Evolutionary conservation across 2,329 filamentous ascomycete species (phyloP).

Genomic region (Fusarium sp.): DNA sequence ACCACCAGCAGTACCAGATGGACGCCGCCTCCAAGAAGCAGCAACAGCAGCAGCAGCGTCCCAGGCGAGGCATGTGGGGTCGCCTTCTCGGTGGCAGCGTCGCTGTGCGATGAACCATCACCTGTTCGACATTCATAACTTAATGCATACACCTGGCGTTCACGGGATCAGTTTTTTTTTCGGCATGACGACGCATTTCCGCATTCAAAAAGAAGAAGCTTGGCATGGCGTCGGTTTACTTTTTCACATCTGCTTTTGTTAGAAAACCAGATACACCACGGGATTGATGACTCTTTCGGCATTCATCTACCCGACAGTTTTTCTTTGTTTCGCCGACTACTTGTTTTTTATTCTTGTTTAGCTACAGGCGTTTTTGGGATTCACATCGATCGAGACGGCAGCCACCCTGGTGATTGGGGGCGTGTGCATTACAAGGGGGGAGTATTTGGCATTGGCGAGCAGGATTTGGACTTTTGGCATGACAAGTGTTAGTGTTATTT

Average conservation of each 20-base stretch:
- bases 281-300: constrained; percentile 5
- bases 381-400: constrained; percentile 25
- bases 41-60: constrained; percentile 62
- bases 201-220: constrained; percentile 34
- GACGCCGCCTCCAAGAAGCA: constrained; percentile 62
- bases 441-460: constrained; percentile 5
- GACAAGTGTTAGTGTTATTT: constrained; percentile 26
- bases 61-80: constrained; percentile 61
- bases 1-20: constrained; percentile 55
- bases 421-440: constrained; percentile 32
- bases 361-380: constrained; percentile 24
- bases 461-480: constrained; percentile 20
- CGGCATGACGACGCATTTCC: constrained; percentile 35
- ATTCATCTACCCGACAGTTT: constrained; percentile 24
- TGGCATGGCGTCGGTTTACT: constrained; percentile 36
- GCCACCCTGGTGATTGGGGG: constrained; percentile 21
- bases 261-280: constrained; percentile 37
- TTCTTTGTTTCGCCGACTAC: constrained; percentile 30
- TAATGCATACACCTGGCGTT: constrained; percentile 38
- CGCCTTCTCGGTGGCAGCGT: constrained; percentile 63
- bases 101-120: constrained; percentile 50
- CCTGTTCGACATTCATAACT: constrained; percentile 10
- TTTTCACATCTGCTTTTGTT: constrained; percentile 24
- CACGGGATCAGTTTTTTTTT: constrained; percentile 39
- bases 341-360: constrained; percentile 8